These are phyloP conservation scores for Aspergillus nidulans DNA, from an alignment of 495 filamentous ascomycete genomes.

Conservation along the genomic window DNA sequence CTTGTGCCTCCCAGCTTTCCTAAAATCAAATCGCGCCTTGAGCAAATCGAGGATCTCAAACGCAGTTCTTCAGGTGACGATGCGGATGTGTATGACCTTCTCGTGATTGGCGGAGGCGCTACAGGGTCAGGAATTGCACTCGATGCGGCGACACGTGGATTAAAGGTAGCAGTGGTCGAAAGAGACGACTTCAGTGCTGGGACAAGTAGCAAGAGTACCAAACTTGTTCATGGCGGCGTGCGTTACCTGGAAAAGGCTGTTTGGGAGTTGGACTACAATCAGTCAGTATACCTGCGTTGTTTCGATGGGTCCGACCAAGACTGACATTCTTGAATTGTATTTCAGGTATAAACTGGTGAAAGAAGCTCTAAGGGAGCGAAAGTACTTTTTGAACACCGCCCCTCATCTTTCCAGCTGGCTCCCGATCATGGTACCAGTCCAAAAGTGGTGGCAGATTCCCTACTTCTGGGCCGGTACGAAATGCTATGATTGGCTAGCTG, in stretches of 20 bases:
- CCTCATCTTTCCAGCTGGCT: constrained; percentile 93
- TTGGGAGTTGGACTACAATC: constrained; percentile 92
- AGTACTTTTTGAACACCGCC: constrained; percentile 93
- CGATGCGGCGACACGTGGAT: constrained; percentile 86
- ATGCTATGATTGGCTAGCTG: constrained; percentile 89
- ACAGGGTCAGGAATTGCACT: constrained; percentile 91
- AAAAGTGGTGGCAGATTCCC: constrained; percentile 95
- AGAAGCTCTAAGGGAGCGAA: constrained; percentile 92
- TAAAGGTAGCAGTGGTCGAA: constrained; percentile 93
- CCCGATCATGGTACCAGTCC: constrained; percentile 94
- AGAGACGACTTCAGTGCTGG: constrained; percentile 91
- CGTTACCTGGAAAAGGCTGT: constrained; percentile 96
- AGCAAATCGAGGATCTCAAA: constrained; percentile 52
- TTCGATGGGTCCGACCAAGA: background rate
- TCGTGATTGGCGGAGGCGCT: constrained; percentile 89
- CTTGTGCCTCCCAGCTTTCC: constrained; percentile 82
- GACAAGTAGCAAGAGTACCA: constrained; percentile 95
- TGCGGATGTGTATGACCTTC: constrained; percentile 66
- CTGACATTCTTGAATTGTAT: constrained; percentile 8
- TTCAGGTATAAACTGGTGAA: constrained; percentile 76
- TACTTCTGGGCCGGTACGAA: constrained; percentile 98
- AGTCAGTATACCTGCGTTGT: constrained; percentile 44
- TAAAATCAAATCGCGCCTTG: constrained; percentile 60
- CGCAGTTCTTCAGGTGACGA: constrained; percentile 25
- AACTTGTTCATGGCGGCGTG: constrained; percentile 94